A percentile compares a stretch with the other conserved stretches of the same genome.
Evolutionary conservation across 2,329 filamentous ascomycete species (phyloP).

Genomic region (Cordyceps cicadae): DNA sequence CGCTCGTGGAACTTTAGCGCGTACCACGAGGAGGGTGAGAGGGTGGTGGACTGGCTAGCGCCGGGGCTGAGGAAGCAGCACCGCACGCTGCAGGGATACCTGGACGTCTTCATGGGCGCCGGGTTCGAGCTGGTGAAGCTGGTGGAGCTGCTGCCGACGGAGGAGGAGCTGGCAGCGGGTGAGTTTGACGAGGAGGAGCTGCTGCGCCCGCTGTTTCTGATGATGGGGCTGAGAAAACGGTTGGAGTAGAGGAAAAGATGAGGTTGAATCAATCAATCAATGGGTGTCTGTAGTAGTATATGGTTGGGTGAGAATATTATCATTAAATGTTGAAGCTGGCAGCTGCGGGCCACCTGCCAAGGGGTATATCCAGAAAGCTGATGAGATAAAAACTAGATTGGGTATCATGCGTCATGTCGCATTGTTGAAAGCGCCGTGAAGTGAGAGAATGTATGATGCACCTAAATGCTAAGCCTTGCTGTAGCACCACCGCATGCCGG

Average conservation of each 20-base stretch:
- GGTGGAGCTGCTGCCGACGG: slow-evolving; percentile 29
- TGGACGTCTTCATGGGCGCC: slow-evolving; percentile 26
- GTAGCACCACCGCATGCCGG: slow-evolving; percentile 22
- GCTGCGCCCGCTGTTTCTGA: slow-evolving; percentile 28
- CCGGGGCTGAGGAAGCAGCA: slow-evolving; percentile 38
- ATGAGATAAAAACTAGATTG: not conserved
- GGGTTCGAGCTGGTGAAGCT: slow-evolving; percentile 32
- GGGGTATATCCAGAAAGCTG: slow-evolving; percentile 6
- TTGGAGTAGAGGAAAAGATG: not conserved
- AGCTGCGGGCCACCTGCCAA: not conserved
- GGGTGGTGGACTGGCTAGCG: slow-evolving; percentile 34
- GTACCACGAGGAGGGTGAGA: slow-evolving; percentile 34
- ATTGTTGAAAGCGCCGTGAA: slow-evolving; percentile 10
- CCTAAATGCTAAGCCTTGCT: not conserved
- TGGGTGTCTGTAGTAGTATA: too few relatives aligned
- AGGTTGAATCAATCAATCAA: too few relatives aligned
- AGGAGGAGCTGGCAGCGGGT: slow-evolving; percentile 22
- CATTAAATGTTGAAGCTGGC: slow-evolving; percentile 4
- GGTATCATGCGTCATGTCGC: not conserved
- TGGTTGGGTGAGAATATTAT: not conserved
- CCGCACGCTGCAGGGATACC: slow-evolving; percentile 34
- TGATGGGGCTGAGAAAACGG: slow-evolving; percentile 19
- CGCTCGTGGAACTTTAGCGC: slow-evolving; percentile 33
- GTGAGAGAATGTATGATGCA: not conserved
- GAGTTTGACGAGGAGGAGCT: slow-evolving; percentile 24